These are phyloP conservation scores for Anisogramma anomala DNA, from an alignment of 2,329 filamentous ascomycete genomes.

Conservation along the genomic window DNA sequence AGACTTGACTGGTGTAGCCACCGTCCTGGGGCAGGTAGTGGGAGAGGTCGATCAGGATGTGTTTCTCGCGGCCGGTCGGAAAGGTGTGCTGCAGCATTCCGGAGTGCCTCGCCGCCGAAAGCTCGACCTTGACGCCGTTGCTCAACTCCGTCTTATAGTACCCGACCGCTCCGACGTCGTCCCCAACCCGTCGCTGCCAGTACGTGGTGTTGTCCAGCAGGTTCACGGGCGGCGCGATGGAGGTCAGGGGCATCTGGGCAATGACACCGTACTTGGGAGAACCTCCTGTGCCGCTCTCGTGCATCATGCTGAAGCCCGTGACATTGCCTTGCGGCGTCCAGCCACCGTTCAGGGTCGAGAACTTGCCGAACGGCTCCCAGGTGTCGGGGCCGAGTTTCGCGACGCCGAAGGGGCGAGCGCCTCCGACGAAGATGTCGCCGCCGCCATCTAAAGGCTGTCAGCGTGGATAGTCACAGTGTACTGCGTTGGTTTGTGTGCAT, in stretches of 20 bases:
- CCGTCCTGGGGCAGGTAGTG: slow-evolving; percentile 35
- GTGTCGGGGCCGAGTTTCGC: slow-evolving; percentile 34
- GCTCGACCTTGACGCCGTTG: slow-evolving; percentile 36
- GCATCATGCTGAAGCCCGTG: slow-evolving; percentile 40
- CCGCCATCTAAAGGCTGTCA: slow-evolving; percentile 21
- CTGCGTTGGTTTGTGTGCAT: not conserved
- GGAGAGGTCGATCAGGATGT: slow-evolving; percentile 35
- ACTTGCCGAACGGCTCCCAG: slow-evolving; percentile 18
- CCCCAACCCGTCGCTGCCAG: slow-evolving; percentile 30
- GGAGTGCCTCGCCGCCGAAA: slow-evolving; percentile 36
- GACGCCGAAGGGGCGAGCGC: slow-evolving; percentile 31
- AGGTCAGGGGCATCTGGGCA: slow-evolving; percentile 34
- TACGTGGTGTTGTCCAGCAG: slow-evolving; percentile 37
- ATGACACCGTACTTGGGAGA: slow-evolving; percentile 47
- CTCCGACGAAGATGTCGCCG: slow-evolving; percentile 34
- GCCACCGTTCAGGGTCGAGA: slow-evolving; percentile 23
- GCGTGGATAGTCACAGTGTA: not conserved
- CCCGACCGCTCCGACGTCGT: slow-evolving; percentile 37
- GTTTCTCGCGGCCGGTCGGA: slow-evolving; percentile 27
- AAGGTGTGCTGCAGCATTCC: slow-evolving; percentile 43
- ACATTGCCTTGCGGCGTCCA: slow-evolving; percentile 32
- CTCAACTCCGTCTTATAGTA: slow-evolving; percentile 40
- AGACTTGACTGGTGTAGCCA: slow-evolving; percentile 29
- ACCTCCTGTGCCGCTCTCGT: slow-evolving; percentile 46
- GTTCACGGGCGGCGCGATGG: slow-evolving; percentile 28